These are phyloP conservation scores for Vitis cinerea DNA, from an alignment of 164 flowering plant species.

Conservation along the genomic window DNA sequence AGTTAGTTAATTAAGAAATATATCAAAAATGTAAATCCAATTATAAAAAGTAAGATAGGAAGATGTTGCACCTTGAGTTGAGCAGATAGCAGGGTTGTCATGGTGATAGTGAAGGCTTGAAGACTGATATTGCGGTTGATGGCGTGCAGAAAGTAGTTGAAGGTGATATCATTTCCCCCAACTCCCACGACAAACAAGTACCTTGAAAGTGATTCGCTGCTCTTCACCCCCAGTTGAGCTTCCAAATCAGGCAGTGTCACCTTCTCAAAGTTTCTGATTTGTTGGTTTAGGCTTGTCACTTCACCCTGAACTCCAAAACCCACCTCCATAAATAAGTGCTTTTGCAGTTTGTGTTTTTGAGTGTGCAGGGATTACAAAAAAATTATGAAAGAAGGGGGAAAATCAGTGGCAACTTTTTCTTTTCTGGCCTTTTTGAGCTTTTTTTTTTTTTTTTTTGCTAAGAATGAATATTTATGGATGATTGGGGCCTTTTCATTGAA, in stretches of 20 bases:
- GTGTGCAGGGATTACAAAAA: not conserved
- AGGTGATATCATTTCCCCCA: constrained; percentile 64
- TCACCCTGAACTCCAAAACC: constrained; percentile 38
- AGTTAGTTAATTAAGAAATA: no score
- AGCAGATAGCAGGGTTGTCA: constrained; percentile 30
- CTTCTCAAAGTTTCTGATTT: constrained; percentile 51
- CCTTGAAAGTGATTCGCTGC: constrained; percentile 12
- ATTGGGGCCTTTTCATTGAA: no score
- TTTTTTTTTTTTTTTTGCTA: no score
- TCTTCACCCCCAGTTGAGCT: constrained; percentile 20
- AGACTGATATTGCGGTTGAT: constrained; percentile 24
- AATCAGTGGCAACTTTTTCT: no score
- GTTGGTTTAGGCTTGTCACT: constrained; percentile 42
- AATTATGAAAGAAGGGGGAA: not conserved
- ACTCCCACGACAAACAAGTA: constrained; percentile 56
- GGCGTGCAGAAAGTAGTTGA: constrained; percentile 43
- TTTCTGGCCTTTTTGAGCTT: no score
- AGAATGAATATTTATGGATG: no score
- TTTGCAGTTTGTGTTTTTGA: no score
- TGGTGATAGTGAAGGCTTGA: constrained; percentile 41
- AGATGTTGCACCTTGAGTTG: constrained; percentile 45
- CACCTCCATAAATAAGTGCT: no score
- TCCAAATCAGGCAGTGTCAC: constrained; percentile 42
- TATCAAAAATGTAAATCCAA: no score
- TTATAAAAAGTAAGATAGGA: no score